Evolutionary conservation across 2,329 filamentous ascomycete genomes (phyloP), one percentile per base, ranked within the genome.

Genomic region (Aspergillus latus): DNA sequence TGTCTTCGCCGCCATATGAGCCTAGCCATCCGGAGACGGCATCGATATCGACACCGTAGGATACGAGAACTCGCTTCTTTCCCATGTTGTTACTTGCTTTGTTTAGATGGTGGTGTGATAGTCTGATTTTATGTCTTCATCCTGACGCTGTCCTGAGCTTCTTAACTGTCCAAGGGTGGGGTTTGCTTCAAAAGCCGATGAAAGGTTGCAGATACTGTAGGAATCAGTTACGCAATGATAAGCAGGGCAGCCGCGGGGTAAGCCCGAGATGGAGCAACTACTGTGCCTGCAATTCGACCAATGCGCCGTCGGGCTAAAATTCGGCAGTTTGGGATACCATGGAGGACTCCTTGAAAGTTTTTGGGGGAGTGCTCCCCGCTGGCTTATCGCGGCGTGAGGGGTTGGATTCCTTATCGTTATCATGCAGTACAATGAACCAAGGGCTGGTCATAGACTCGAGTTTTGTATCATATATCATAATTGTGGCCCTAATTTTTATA

Each of bases 11-110:
- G 13, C 86, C 86, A 64, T 92, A 91, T 0, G 84, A 88, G 0
- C 88, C 88, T 0, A 91, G 77, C 88, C 88, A 91, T 7, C 88
- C 87, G 1, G 87, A 84, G 1, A 90, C 86, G n/a, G 87, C 88
- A 61, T 91, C 88, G 28, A 91, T 86, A 59, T 91, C 88, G 26
- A 90, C 85, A 2, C 87, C 86, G 64, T 89, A 89, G 62, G 82
- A 75, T 43, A 81, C 78, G 37, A 84, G 77, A 48, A 84, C 78
- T 50, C 80, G 74, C 62, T 83, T 83, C 68, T 76, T 76, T 54
- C 67, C 65, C 67, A 68, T 69, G 37, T 51, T 54, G 51, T 10
- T 58, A 4, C 43, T 40, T 45, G 9, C 47, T 49, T 49, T 28
- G 45, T 28, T 26, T 6, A 5, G 39, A 4, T 8, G 13, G 7